phyloP scores from a whole-genome alignment of 176 grass and related monocot genomes.

The Olyra latifolia region DNA sequence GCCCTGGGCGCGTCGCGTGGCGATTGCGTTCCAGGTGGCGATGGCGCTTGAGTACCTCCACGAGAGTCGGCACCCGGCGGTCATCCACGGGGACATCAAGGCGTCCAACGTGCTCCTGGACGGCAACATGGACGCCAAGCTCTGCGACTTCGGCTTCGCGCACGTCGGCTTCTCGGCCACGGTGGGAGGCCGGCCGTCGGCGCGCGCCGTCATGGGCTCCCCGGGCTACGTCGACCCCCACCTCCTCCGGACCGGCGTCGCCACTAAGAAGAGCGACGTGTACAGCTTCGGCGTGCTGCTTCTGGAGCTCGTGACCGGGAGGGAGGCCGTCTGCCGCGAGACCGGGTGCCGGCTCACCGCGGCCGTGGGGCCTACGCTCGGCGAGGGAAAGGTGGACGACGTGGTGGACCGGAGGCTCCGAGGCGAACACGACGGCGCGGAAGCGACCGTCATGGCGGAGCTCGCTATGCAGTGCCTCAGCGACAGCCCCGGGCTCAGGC shows the following conservation, averaged over 20 bases:
- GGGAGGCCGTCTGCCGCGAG: conserved; percentile 61
- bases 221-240: conserved; percentile 84
- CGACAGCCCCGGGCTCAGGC: conserved; percentile 59
- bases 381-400: conserved; percentile 6
- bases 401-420: conserved; percentile 46
- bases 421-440: conserved; percentile 24
- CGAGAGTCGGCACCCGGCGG: conserved; percentile 41
- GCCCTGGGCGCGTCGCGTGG: conserved; percentile 58
- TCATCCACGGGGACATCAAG: conserved; percentile 93
- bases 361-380: conserved; percentile 28
- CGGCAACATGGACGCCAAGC: conserved; percentile 56
- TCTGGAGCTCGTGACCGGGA: conserved; percentile 71
- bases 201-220: conserved; percentile 60
- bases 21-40: conserved; percentile 64
- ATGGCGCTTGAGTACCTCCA: conserved; percentile 85
- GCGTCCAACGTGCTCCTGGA: conserved; percentile 83
- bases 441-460: conserved; percentile 44
- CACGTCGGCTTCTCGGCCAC: conserved; percentile 48
- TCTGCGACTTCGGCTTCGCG: conserved; percentile 90
- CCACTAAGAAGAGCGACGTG: conserved; percentile 80
- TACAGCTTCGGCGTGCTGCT: conserved; percentile 98
- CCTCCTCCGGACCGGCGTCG: conserved; percentile 67
- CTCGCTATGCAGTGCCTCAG: conserved; percentile 57
- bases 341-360: conserved; percentile 55
- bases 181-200: conserved; percentile 32